Base-by-base conservation (phyloP, 1,284 basidiomycete species). In the Ustilago hordei region DNA sequence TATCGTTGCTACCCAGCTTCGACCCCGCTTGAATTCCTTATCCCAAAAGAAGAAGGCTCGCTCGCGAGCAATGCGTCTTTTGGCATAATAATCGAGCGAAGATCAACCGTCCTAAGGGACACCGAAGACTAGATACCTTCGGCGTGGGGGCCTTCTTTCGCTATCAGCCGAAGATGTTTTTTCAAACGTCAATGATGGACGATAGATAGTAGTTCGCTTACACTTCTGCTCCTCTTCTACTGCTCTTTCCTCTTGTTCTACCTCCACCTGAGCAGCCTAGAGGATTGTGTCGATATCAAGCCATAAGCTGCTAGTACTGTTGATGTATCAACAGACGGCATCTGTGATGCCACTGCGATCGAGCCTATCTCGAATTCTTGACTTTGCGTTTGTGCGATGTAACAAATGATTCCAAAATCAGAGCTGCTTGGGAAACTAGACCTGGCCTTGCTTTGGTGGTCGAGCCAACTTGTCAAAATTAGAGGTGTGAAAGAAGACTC, bases 121-220 rank as follows among this genome's bases (percentile, higher is more conserved):
- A 69, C 62, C 60, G 60, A 60, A 72, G 70, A 64, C 47, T 78
- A 78, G 71, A 72, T 70, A 78, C 74, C 74, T 76, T 62, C 57
- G 74, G 69, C 55, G 56, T 57, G 74, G 70, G 55, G 75, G 75
- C 75, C 57, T 70, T 63, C 71, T 78, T 78, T 78, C 75, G 75
- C 75, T 78, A 78, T 78, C 75, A 78, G 71, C 75, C 68, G 61
- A 64, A 73, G 75, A 74, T 59, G 55, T 48, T 45, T 47, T 47
- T 19, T 23, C n/a, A n/a, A 28, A 63, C 54, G 57, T 78, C 75
- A 64, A 74, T 78, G 75, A 70, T 70, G 75, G 75, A 70, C 68
- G 75, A 74, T 78, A 78, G 75, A 74, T 78, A 78, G 75, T 78
- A 78, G 75, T 74, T 61, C 59, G 75, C 68, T 71, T 31, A 78